These are phyloP conservation scores for Dysphania ambrosioides DNA, from an alignment of 148 eudicot genomes.

Conservation along the genomic window DNA sequence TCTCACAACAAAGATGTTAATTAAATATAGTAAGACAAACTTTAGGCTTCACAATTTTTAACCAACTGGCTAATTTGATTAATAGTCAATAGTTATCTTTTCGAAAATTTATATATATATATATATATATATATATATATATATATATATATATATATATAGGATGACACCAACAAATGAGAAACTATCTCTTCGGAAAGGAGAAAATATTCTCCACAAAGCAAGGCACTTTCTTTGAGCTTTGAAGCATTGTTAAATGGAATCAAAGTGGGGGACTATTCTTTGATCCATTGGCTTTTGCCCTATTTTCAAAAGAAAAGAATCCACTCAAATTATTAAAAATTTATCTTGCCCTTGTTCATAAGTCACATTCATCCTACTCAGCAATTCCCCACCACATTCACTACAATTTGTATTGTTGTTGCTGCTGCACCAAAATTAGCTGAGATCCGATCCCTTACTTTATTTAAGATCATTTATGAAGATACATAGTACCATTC, in stretches of 20 bases:
- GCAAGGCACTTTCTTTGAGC: conserved; percentile 6
- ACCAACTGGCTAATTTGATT: neutral
- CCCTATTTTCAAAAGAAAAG: neutral
- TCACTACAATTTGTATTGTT: neutral
- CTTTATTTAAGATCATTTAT: no score
- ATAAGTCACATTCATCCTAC: conserved; percentile 4
- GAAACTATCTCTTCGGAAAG: neutral
- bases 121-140: no score
- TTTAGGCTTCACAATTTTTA: neutral
- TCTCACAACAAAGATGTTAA: neutral
- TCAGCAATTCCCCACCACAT: conserved; percentile 5
- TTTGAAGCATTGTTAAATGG: conserved; percentile 6
- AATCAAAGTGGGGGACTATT: no score
- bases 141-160: no score
- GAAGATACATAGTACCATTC: neutral
- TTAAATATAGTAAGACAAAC: neutral
- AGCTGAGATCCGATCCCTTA: neutral
- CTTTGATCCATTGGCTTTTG: neutral
- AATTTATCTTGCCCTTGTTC: neutral
- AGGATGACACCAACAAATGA: no score
- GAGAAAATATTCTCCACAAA: neutral
- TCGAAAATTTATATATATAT: no score
- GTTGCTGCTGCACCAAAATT: neutral
- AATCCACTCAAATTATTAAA: neutral
- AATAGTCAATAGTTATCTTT: no score